A percentile compares a stretch with the other conserved stretches of the same genome.
Conservation (phyloP, 2,329 filamentous ascomycete genomes). For the Trichoderma sp. region DNA sequence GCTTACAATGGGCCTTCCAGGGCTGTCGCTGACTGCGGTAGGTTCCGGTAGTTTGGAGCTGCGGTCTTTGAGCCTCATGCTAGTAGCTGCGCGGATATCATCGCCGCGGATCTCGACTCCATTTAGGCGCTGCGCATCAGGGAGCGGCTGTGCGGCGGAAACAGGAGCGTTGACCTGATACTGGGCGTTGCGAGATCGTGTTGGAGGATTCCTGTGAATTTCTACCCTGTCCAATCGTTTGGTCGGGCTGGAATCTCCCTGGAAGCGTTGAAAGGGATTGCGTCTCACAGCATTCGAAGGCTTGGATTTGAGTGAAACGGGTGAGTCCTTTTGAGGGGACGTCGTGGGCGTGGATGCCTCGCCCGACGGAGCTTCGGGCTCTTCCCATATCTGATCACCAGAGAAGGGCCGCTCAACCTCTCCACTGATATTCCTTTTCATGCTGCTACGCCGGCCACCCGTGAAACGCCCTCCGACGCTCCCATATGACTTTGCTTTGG, state of each 20-base stretch:
- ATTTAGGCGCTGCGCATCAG: conserved; percentile 65
- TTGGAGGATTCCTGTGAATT: conserved; percentile 82
- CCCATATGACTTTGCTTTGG: conserved; percentile 47
- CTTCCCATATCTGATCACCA: conserved; percentile 85
- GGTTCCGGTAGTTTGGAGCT: conserved; percentile 87
- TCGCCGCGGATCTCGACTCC: conserved; percentile 83
- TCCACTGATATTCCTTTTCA: conserved; percentile 71
- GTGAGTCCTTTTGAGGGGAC: conserved; percentile 39
- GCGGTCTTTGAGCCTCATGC: conserved; percentile 83
- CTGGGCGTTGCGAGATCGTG: conserved; percentile 77
- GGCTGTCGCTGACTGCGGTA: conserved; percentile 85
- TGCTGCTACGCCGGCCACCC: conserved; percentile 64
- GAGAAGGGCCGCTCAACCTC: conserved; percentile 70
- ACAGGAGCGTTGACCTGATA: conserved; percentile 70
- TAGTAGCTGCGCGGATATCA: conserved; percentile 88
- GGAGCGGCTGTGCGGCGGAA: conserved; percentile 40
- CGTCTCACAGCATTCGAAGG: conserved; percentile 41
- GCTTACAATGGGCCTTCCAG: conserved; percentile 94
- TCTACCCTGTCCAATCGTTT: conserved; percentile 62
- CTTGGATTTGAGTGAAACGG: conserved; percentile 41
- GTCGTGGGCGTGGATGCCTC: conserved; percentile 17
- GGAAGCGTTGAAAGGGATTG: conserved; percentile 45
- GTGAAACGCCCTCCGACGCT: conserved; percentile 44
- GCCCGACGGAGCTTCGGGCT: conserved; percentile 60
- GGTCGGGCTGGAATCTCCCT: conserved; percentile 40